Evolutionary conservation across 2,329 filamentous ascomycete species (phyloP), one percentile per base, ranked within the genome.

Genomic region (Phaeoacremonium minimum): DNA sequence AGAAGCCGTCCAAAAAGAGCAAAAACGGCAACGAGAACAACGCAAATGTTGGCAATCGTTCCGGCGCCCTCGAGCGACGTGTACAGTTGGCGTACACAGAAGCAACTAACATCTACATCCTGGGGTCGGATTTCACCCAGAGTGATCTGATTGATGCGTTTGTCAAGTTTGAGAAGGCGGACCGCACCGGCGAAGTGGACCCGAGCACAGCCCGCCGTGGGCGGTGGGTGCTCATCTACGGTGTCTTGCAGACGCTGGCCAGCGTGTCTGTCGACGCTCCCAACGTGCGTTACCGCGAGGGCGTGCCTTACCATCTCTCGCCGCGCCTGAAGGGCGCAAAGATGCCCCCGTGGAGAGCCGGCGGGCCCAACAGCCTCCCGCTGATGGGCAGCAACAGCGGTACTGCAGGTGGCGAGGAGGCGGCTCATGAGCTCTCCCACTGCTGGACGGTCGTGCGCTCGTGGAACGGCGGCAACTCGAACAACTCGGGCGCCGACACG

Each of bases 221-320:
- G 8, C 71, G 78, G 15, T 83, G 78, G 78, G 60, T 79, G 4
- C 59, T 82, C 4, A 66, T 82, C 15, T 82, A 82, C 47, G 73
- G 71, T 4, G 58, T 81, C 9, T 56, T 82, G 13, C 78, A 83
- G 53, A 74, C 71, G 1, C 65, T 82, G 3, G 76, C 76, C 3
- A 72, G 71, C 16, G 63, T 83, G 6, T 71, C 74, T 0, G 75
- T 79, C 2, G 78, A 82, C 40, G 66, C 70, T 1, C 74, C 71
- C 9, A 64, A 66, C 28, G 59, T 77, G 7, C 66, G 68, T 11
- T 74, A 75, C 52, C 64, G 61, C 4, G 68, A 74, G 6, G 63
- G 61, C 7, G 76, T 80, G 3, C 44, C 66, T 14, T 82, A 82
- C 48, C 75, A 80, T 47, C 60, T 82, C 7, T 73, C 67, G 12